Base-by-base conservation (phyloP, 2,329 filamentous ascomycete species). In the Diaporthe sp. region DNA sequence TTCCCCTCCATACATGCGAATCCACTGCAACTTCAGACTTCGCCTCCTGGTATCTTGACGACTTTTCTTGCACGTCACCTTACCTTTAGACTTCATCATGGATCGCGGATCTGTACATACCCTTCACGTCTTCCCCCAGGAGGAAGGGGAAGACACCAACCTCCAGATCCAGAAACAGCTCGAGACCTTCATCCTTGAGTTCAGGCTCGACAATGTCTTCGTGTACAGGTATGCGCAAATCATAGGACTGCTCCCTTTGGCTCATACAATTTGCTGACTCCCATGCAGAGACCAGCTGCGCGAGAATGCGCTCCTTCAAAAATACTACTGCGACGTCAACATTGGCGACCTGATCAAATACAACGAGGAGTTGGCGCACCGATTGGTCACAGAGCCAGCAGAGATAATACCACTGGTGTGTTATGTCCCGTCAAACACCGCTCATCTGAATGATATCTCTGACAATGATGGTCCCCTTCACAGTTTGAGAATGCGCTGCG, bases 291-390 rank as follows among this genome's bases (percentile, higher is more conserved):
- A 98, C 81, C 97, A 98, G 85, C 91, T 99, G 75, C 92, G 95
- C 80, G 95, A 98, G 82, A 99, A 99, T 86, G 95, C 97, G 10
- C 90, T 98, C 1, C 89, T 98, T 55, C 97, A 98, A 83, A 95
- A 96, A 80, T 98, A 95, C 86, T 98, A 93, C 84, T 98, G 97
- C 87, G 96, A 99, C 83, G 91, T 99, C 82, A 96, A 99, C 83
- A 95, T 99, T 79, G 95, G 94, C 76, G 96, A 99, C 83, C 87
- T 99, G 75, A 98, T 98, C 83, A 97, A 94, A 76, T 98, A 96
- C 86, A 97, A 97, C 81, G 96, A 98, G 84, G 95, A 98, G 83
- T 89, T 99, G 75, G 97, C 96, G 38, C 95, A 98, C 83, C 92
- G 93, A 81, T 88, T 99, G 76, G 94, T 93, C 28, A 97, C 94